Percentiles rank a stretch among this genome's conserved stretches.
Evolutionary conservation across 495 filamentous ascomycete species (phyloP).

Genomic region (Penicillium paradoxum): DNA sequence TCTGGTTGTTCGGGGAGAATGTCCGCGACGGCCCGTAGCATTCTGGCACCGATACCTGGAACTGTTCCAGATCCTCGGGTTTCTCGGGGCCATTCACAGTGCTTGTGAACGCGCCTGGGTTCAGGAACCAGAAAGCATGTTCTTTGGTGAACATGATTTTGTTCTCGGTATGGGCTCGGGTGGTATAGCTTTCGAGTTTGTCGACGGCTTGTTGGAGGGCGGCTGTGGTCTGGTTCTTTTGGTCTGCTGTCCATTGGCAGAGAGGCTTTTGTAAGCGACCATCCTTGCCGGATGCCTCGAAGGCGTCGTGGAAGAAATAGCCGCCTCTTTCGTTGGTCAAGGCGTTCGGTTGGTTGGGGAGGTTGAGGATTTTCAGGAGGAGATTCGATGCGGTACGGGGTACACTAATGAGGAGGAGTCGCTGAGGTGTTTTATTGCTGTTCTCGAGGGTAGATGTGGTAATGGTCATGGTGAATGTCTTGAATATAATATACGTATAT

Average conservation of each 20-base stretch:
- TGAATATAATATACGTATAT: no score
- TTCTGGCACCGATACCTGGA: slow-evolving; percentile 4
- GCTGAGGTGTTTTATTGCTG: neutral
- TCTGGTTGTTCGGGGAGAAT: slow-evolving; percentile 31
- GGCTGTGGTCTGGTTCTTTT: slow-evolving; percentile 8
- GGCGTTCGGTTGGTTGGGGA: slow-evolving; percentile 33
- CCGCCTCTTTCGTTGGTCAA: slow-evolving; percentile 26
- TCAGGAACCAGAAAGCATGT: slow-evolving; percentile 26
- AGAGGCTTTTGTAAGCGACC: slow-evolving; percentile 10
- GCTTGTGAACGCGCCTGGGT: slow-evolving; percentile 2
- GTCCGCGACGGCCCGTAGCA: slow-evolving; percentile 9
- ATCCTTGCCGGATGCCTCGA: slow-evolving; percentile 1
- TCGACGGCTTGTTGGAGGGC: slow-evolving; percentile 20
- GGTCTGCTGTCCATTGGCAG: slow-evolving; percentile 25
- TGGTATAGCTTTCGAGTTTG: slow-evolving; percentile 21
- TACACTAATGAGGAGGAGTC: slow-evolving; percentile 23
- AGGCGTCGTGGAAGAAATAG: slow-evolving; percentile 35
- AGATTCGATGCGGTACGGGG: slow-evolving; percentile 44
- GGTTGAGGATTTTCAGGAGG: slow-evolving; percentile 32
- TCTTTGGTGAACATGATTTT: slow-evolving; percentile 40
- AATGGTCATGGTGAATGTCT: neutral
- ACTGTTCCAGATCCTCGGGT: neutral
- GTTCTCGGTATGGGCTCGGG: slow-evolving; percentile 17
- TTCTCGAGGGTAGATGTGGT: neutral
- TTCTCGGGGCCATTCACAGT: neutral